These are phyloP conservation scores for Crithidia fasciculata DNA, from an alignment of 208 protist genomes.

Conservation along the genomic window DNA sequence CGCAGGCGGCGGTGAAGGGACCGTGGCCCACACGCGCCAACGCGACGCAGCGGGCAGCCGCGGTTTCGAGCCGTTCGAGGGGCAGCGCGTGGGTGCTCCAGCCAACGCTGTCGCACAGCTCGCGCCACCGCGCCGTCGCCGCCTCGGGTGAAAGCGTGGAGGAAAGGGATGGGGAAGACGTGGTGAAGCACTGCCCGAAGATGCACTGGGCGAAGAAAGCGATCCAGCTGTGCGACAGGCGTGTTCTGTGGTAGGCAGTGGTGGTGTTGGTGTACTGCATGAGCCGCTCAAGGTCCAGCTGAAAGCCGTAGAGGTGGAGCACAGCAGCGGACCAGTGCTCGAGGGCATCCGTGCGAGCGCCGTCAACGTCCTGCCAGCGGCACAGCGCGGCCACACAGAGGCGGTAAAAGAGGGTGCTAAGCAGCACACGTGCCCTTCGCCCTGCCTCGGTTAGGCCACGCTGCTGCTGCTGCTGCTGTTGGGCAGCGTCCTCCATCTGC, in stretches of 20 bases:
- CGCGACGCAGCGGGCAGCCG: constrained; percentile 39
- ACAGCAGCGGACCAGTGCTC: constrained; percentile 45
- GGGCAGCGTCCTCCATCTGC: constrained; percentile 20
- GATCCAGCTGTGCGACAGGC: constrained; percentile 36
- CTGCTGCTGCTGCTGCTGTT: constrained; percentile 11
- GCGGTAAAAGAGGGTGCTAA: constrained; percentile 33
- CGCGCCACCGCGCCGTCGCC: constrained; percentile 37
- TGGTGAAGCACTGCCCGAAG: constrained; percentile 45
- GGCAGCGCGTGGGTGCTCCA: constrained; percentile 67
- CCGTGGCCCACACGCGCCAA: constrained; percentile 21
- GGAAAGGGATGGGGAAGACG: not conserved
- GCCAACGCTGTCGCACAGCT: constrained; percentile 55
- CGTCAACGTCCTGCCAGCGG: constrained; percentile 20
- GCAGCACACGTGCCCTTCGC: constrained; percentile 7
- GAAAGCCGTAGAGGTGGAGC: constrained; percentile 53
- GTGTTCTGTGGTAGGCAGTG: constrained; percentile 23
- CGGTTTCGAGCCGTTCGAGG: constrained; percentile 34
- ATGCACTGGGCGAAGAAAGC: constrained; percentile 53
- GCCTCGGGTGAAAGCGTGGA: constrained; percentile 10
- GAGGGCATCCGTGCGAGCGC: constrained; percentile 27
- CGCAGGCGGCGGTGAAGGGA: constrained; percentile 20
- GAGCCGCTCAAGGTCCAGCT: constrained; percentile 24
- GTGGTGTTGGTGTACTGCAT: constrained; percentile 31
- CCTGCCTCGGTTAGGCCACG: not conserved
- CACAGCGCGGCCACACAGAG: constrained; percentile 31